Percentiles rank a stretch among this genome's conserved stretches.
Conservation (phyloP, 805 yeast species). For the Kazachstania africana region DNA sequence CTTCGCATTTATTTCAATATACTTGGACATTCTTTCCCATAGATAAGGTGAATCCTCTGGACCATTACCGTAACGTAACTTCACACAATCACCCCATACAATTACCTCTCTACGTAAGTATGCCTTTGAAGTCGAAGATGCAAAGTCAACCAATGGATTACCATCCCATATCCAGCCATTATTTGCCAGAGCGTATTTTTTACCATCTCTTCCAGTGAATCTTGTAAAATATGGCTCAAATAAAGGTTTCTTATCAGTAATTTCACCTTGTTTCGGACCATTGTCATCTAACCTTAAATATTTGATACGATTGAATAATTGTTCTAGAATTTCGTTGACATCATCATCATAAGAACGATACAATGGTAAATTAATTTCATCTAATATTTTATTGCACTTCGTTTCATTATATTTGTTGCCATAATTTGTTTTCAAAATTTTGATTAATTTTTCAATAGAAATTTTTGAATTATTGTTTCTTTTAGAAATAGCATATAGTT, state of each 20-base stretch:
- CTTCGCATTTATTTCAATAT: slow-evolving; percentile 59
- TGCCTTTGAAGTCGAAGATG: slow-evolving; percentile 65
- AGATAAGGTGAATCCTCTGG: slow-evolving; percentile 79
- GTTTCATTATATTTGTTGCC: slow-evolving; percentile 26
- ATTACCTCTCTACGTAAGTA: slow-evolving; percentile 86
- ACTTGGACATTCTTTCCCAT: slow-evolving; percentile 80
- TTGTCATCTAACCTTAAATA: slow-evolving; percentile 64
- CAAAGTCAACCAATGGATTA: slow-evolving; percentile 87
- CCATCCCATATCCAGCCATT: slow-evolving; percentile 99
- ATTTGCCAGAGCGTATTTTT: slow-evolving; percentile 67
- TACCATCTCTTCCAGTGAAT: slow-evolving; percentile 40
- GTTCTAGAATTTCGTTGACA: slow-evolving; percentile 47
- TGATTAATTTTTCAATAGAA: slow-evolving; percentile 38
- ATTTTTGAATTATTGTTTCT: slow-evolving; percentile 48
- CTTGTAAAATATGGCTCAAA: slow-evolving; percentile 84
- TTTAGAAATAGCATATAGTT: slow-evolving; percentile 30
- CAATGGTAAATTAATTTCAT: slow-evolving; percentile 65
- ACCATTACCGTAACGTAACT: slow-evolving; percentile 68
- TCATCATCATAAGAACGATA: slow-evolving; percentile 73
- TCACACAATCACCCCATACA: slow-evolving; percentile 96
- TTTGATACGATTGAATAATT: slow-evolving; percentile 63
- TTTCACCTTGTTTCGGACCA: slow-evolving; percentile 72
- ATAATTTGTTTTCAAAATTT: slow-evolving; percentile 33
- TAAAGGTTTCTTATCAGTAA: slow-evolving; percentile 47
- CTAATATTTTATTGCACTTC: slow-evolving; percentile 38